These are phyloP conservation scores for Lactarius hatsudake DNA, from an alignment of 768 basidiomycete genomes.

Conservation along the genomic window DNA sequence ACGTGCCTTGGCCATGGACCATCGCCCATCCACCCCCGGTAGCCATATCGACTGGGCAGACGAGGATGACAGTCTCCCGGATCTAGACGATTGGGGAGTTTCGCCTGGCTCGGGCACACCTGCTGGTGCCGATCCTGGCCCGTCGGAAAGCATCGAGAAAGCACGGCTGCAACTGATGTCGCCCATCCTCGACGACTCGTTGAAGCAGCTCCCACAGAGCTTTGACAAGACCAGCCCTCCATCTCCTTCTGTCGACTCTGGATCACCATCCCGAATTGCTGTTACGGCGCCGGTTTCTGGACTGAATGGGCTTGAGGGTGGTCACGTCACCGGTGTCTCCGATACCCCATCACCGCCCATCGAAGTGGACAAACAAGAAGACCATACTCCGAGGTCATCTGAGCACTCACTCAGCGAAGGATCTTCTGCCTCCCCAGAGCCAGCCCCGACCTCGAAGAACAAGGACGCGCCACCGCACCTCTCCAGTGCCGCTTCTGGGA, in stretches of 20 bases:
- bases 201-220: conserved; percentile 27
- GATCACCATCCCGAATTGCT: conserved; percentile 5
- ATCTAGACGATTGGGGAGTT: conserved; percentile 84
- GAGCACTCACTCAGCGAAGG: background rate
- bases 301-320: background rate
- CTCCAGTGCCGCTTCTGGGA: background rate
- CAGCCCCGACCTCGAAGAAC: background rate
- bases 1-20: conserved; percentile 67
- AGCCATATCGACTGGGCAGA: conserved; percentile 90
- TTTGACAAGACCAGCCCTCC: conserved; percentile 22
- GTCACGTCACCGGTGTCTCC: background rate
- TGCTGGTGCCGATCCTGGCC: conserved; percentile 5
- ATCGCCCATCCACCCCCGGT: conserved; percentile 65
- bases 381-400: background rate
- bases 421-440: conserved; percentile 7
- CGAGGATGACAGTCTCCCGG: conserved; percentile 76
- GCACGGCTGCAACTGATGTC: conserved; percentile 35
- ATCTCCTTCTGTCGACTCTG: conserved; percentile 14
- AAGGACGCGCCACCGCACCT: background rate
- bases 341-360: background rate
- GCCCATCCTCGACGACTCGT: conserved; percentile 26
- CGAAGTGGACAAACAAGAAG: background rate
- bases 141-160: conserved; percentile 31
- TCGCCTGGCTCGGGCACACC: conserved; percentile 38
- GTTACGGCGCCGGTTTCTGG: background rate